Evolutionary conservation across 495 filamentous ascomycete genomes (phyloP).

Genomic region (Talaromyces proteolyticus): DNA sequence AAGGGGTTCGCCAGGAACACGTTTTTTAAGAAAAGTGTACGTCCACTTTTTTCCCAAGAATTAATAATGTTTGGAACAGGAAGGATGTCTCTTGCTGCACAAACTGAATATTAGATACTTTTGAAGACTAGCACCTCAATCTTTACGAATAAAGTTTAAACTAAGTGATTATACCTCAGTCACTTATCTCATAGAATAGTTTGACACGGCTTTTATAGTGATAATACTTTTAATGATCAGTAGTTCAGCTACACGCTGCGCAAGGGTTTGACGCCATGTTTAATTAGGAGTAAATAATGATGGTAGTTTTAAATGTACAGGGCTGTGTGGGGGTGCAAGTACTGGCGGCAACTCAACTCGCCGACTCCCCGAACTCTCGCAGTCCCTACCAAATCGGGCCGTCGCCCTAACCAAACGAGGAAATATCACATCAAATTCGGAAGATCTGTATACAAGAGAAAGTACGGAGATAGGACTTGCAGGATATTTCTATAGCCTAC

Average conservation of each 20-base stretch:
- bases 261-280: slow-evolving; percentile 8
- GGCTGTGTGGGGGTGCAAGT: too few relatives aligned
- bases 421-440: too few relatives aligned
- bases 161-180: slow-evolving; percentile 25
- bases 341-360: too few relatives aligned
- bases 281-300: neutral
- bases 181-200: slow-evolving; percentile 23
- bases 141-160: slow-evolving; percentile 22
- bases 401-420: too few relatives aligned
- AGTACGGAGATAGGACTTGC: too few relatives aligned
- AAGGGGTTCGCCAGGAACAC: slow-evolving; percentile 19
- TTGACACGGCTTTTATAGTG: slow-evolving; percentile 24
- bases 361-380: too few relatives aligned
- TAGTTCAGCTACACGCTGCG: slow-evolving; percentile 20
- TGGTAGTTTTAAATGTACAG: too few relatives aligned
- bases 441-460: too few relatives aligned
- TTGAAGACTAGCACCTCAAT: slow-evolving; percentile 9
- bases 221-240: slow-evolving; percentile 17
- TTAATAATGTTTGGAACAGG: slow-evolving; percentile 15
- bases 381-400: too few relatives aligned
- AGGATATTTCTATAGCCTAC: too few relatives aligned
- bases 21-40: slow-evolving; percentile 11
- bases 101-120: slow-evolving; percentile 15
- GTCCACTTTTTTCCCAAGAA: slow-evolving; percentile 14
- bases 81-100: slow-evolving; percentile 15